phyloP scores from a whole-genome alignment of 345 rosid genomes.

The sweet orange (Citrus sinensis) region DVS_A1.0 CM039168.1:27939001-27939500 shows the following conservation, averaged over 20 bases:
- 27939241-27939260: not conserved
- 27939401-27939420: too few relatives aligned
- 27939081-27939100: not conserved
- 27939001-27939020: not conserved
- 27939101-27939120: not conserved
- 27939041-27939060: slow-evolving; percentile 19
- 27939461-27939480: too few relatives aligned
- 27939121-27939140: not conserved
- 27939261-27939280: not conserved
- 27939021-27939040: slow-evolving; percentile 14
- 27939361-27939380: too few relatives aligned
- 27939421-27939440: too few relatives aligned
- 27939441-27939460: fast-evolving
- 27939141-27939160: too few relatives aligned
- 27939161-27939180: too few relatives aligned
- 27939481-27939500: not conserved
- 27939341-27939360: too few relatives aligned
- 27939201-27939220: not conserved
- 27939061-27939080: slow-evolving; percentile 22
- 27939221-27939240: too few relatives aligned
- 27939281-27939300: not conserved
- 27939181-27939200: too few relatives aligned
- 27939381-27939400: too few relatives aligned
- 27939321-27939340: too few relatives aligned
- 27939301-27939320: too few relatives aligned